Evolutionary conservation across 768 basidiomycete species (phyloP).

Genomic region (Gloeostereum incarnatum): DNA sequence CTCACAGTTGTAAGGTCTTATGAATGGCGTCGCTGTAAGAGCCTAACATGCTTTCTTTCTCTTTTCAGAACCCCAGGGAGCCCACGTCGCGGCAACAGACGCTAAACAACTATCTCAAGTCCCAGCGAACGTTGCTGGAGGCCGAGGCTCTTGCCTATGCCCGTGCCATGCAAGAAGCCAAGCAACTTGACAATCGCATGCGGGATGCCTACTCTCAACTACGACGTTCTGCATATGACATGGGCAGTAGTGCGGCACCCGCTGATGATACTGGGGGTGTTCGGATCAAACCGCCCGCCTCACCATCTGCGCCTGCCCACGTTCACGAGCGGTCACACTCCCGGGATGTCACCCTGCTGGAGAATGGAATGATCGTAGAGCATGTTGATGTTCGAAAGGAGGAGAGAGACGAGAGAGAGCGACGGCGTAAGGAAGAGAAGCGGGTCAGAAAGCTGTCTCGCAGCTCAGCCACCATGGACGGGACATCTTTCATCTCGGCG

Average conservation of each 20-base stretch:
- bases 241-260: slow-evolving; percentile 34
- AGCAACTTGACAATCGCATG: slow-evolving; percentile 65
- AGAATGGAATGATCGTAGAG: slow-evolving; percentile 87
- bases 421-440: slow-evolving; percentile 59
- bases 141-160: slow-evolving; percentile 76
- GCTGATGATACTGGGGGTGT: slow-evolving; percentile 55
- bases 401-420: slow-evolving; percentile 67
- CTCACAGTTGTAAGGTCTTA: slow-evolving; percentile 50
- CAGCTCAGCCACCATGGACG: slow-evolving; percentile 61
- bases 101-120: slow-evolving; percentile 70
- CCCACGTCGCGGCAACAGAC: slow-evolving; percentile 80
- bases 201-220: slow-evolving; percentile 75
- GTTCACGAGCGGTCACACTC: slow-evolving; percentile 43
- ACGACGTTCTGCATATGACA: slow-evolving; percentile 70
- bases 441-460: slow-evolving; percentile 69
- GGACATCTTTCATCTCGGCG: slow-evolving; percentile 63
- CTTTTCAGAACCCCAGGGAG: slow-evolving; percentile 77
- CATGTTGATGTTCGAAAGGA: slow-evolving; percentile 77
- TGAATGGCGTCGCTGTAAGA: slow-evolving; percentile 3
- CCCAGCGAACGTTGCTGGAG: slow-evolving; percentile 73
- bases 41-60: slow-evolving; percentile 8
- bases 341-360: slow-evolving; percentile 71
- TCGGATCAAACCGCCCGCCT: slow-evolving; percentile 58
- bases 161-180: slow-evolving; percentile 70
- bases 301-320: slow-evolving; percentile 27